Base-by-base conservation (phyloP, 257 asterid genomes). In the Solanum virginianum region DNA sequence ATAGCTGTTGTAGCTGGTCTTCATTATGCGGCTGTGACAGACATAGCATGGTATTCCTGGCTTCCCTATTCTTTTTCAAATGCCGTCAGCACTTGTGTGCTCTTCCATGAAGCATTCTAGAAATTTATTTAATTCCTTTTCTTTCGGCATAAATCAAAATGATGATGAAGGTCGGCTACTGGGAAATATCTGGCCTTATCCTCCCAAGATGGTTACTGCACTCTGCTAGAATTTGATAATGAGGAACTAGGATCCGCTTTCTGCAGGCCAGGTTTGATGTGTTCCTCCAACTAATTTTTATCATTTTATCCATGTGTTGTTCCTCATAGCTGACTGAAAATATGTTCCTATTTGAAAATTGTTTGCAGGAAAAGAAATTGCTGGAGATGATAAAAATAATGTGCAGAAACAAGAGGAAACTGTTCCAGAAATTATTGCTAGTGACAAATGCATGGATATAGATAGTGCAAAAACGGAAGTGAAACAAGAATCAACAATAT, bases 141-240 rank as follows among this genome's bases (percentile, higher is more conserved):
- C 81, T 24, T 26, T 53, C 53, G 77, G 20, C 15, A 24, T 69
- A 69, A 69, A 36, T 69, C 79, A 36, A 69, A 36, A 39, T 69
- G 51, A 63, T 63, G 41, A 18, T 70, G 80, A 70, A 70, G 80
- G 99, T 95, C 99, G 57, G 90, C 94, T 56, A 83, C 89, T 51
- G 98, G 98, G 15, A 93, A 92, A 87, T 93, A 89, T 85, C 83
- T 97, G 89, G 97, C 90, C 17, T 75, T 94, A 63, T 94, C 99
- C 57, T 97, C 99, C 80, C 98, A 93, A 92, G 99, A 97, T 87
- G 99, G 98, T 47, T 97, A 93, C 90, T 97, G 99, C 88, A 92
- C 98, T n/a, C 94, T 97, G 71, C 91, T 97, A n/a, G 98, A 95
- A 88, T 95, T 97, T 77, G 97, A 95, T 88, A 88, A 88, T 85